Conservation (phyloP, 805 yeast species). For the Candida tibetensis region DNA sequence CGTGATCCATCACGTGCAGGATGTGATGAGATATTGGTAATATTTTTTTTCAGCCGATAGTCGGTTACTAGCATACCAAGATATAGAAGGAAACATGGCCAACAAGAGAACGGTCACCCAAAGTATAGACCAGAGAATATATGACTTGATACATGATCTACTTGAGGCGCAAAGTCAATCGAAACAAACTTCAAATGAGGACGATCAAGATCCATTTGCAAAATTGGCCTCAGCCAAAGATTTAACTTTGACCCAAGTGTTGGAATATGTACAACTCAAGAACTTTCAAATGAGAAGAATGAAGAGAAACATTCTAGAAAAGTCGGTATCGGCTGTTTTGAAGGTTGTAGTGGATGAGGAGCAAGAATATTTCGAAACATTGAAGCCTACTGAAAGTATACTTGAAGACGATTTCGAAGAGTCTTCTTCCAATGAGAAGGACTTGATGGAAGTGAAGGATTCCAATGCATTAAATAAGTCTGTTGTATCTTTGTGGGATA, state of each 20-base stretch:
- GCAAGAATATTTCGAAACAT: conserved; percentile 47
- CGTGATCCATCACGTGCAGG: background rate
- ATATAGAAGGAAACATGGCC: conserved; percentile 4
- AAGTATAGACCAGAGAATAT: conserved; percentile 53
- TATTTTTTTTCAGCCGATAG: background rate
- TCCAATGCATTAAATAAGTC: conserved; percentile 72
- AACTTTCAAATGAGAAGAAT: conserved; percentile 68
- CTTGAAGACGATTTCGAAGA: conserved; percentile 37
- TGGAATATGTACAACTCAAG: conserved; percentile 58
- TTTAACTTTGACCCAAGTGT: conserved; percentile 47
- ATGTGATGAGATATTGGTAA: background rate
- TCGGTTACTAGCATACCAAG: background rate
- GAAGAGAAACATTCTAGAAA: conserved; percentile 61
- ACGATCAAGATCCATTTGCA: conserved; percentile 37
- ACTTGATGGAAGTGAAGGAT: conserved; percentile 64
- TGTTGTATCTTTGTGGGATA: conserved; percentile 69
- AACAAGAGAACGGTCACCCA: conserved; percentile 12
- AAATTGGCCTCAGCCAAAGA: conserved; percentile 62
- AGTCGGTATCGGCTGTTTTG: conserved; percentile 60
- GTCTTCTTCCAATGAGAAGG: conserved; percentile 39
- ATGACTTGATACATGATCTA: conserved; percentile 51
- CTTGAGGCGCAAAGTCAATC: conserved; percentile 62
- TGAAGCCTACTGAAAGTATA: conserved; percentile 7
- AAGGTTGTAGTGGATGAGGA: conserved; percentile 58
- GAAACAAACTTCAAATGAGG: conserved; percentile 45